Conservation (phyloP, 1,139 yeast species). For the Yamadazyma conglobata region DNA sequence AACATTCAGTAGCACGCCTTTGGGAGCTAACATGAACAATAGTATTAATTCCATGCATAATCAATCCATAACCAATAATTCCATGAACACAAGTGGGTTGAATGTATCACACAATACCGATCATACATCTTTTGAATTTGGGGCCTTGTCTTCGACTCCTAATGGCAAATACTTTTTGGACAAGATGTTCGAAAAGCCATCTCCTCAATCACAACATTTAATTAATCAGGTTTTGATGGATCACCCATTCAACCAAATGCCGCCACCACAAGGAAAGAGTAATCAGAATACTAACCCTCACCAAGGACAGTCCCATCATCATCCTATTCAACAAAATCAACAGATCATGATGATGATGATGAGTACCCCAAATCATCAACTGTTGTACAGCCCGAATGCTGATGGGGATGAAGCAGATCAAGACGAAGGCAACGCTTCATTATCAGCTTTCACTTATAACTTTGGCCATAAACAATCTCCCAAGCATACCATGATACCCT, state of each 20-base stretch:
- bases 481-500: constrained; percentile 7
- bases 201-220: constrained; percentile 29
- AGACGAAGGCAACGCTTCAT: constrained; percentile 13
- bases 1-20: no score
- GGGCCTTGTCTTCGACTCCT: constrained; percentile 39
- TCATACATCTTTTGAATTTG: constrained; percentile 22
- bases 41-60: constrained; percentile 9
- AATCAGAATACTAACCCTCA: constrained; percentile 10
- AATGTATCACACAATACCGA: constrained; percentile 21
- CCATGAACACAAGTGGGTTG: constrained; percentile 24
- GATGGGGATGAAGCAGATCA: constrained; percentile 9
- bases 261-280: constrained; percentile 16
- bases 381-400: constrained; percentile 16
- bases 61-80: constrained; percentile 23
- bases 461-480: constrained; percentile 9
- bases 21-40: no score
- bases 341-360: constrained; percentile 32
- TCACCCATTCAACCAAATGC: constrained; percentile 25
- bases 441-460: constrained; percentile 15
- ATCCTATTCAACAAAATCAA: constrained; percentile 15
- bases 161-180: constrained; percentile 41
- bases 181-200: constrained; percentile 38
- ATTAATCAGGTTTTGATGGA: constrained; percentile 21
- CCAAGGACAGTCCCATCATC: constrained; percentile 1
- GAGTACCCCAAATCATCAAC: constrained; percentile 45